Evolutionary conservation across 2,329 filamentous ascomycete genomes (phyloP).

Genomic region (Neobulgaria alba): DNA sequence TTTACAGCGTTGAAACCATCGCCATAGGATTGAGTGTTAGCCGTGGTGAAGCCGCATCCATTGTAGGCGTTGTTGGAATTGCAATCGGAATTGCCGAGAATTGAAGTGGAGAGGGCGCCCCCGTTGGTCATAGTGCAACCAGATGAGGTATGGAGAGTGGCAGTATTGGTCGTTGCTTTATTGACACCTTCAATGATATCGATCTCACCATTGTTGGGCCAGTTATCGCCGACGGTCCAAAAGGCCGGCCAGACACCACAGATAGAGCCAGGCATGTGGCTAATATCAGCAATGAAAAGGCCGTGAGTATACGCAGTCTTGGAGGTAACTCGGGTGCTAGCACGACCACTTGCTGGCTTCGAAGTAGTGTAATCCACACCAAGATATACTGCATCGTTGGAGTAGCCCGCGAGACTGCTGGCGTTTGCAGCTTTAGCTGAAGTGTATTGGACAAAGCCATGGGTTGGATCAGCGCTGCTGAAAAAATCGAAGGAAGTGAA

Average conservation of each 20-base stretch:
- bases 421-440: slow-evolving; percentile 47
- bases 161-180: slow-evolving; percentile 44
- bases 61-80: slow-evolving; percentile 39
- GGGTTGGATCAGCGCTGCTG: slow-evolving; percentile 23
- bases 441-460: slow-evolving; percentile 23
- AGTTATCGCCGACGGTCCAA: slow-evolving; percentile 48
- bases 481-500: slow-evolving; percentile 47
- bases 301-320: slow-evolving; percentile 45
- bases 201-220: slow-evolving; percentile 66
- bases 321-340: slow-evolving; percentile 58
- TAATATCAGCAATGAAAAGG: slow-evolving; percentile 49
- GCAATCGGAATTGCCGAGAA: slow-evolving; percentile 46
- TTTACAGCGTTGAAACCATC: slow-evolving; percentile 60
- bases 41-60: slow-evolving; percentile 51
- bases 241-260: slow-evolving; percentile 56
- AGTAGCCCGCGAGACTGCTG: slow-evolving; percentile 37
- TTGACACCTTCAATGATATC: slow-evolving; percentile 77
- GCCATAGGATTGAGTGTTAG: slow-evolving; percentile 50
- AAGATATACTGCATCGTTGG: slow-evolving; percentile 50
- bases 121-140: slow-evolving; percentile 49
- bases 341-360: slow-evolving; percentile 50
- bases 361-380: slow-evolving; percentile 57
- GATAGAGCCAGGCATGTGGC: slow-evolving; percentile 47
- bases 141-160: slow-evolving; percentile 59
- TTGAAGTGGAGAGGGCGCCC: slow-evolving; percentile 38